These are phyloP conservation scores for Triangularia verruculosa DNA, from an alignment of 2,329 filamentous ascomycete species.

Conservation along the genomic window DNA sequence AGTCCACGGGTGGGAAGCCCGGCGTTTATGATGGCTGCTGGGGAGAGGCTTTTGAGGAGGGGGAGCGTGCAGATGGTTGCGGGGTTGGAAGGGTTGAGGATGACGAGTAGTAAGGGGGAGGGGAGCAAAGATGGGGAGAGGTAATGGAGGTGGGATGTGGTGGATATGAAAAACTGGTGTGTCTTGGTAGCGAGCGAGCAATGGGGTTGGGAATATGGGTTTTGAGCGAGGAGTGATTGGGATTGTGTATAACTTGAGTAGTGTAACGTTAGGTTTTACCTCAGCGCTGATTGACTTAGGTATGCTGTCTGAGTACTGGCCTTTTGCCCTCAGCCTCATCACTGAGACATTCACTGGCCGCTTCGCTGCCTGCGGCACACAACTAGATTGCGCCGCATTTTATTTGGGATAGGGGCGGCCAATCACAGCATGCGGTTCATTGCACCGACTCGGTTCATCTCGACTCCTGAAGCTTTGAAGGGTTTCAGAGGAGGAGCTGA, in stretches of 20 bases:
- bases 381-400: no score
- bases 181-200: not conserved
- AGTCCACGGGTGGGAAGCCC: constrained; percentile 42
- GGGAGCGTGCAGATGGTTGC: constrained; percentile 46
- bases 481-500: no score
- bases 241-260: not conserved
- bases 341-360: no score
- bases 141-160: not conserved
- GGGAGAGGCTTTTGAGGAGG: constrained; percentile 42
- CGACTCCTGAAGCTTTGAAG: no score
- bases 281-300: no score
- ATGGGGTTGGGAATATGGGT: not conserved
- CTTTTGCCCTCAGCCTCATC: no score
- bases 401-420: no score
- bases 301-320: no score
- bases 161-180: not conserved
- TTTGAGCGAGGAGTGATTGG: not conserved
- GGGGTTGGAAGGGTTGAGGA: constrained; percentile 24
- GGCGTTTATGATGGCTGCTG: constrained; percentile 35
- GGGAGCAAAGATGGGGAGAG: not conserved
- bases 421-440: no score
- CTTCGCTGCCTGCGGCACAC: no score
- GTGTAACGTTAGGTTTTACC: no score
- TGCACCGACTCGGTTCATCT: no score
- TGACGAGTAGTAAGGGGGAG: constrained; percentile 8